These are phyloP conservation scores for Curvularia eragrostidis DNA, from an alignment of 2,329 filamentous ascomycete species.

Conservation along the genomic window DNA sequence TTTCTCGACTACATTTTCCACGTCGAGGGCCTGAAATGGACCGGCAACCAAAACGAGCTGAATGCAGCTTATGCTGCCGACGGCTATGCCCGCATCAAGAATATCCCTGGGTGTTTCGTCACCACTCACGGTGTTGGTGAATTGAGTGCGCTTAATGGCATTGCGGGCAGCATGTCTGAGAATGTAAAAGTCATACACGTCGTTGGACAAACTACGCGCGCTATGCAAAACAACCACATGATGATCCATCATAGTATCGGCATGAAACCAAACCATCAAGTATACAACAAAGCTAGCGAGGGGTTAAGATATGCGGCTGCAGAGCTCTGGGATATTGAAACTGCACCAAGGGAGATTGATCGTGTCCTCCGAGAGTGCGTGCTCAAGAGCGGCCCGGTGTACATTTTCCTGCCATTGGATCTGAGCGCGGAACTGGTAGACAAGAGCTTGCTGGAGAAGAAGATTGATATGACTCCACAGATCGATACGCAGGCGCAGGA, in stretches of 20 bases:
- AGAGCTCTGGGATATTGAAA: conserved; percentile 50
- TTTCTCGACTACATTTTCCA: conserved; percentile 54
- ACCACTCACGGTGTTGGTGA: conserved; percentile 68
- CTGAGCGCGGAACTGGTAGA: conserved; percentile 49
- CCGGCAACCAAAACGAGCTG: conserved; percentile 65
- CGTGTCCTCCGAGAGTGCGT: conserved; percentile 54
- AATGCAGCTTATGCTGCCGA: conserved; percentile 66
- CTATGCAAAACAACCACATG: conserved; percentile 52
- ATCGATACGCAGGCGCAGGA: conserved; percentile 36
- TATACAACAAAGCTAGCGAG: conserved; percentile 51
- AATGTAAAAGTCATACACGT: conserved; percentile 55
- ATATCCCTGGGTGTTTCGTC: conserved; percentile 57
- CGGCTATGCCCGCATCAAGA: conserved; percentile 64
- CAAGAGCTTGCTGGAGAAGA: conserved; percentile 43
- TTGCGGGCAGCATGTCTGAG: conserved; percentile 54
- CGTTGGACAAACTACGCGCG: conserved; percentile 53
- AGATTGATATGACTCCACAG: conserved; percentile 45
- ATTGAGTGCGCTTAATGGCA: conserved; percentile 54
- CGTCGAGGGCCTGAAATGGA: conserved; percentile 51
- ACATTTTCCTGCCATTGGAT: conserved; percentile 55
- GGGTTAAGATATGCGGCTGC: conserved; percentile 50
- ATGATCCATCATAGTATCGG: conserved; percentile 58
- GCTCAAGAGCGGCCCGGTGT: conserved; percentile 52
- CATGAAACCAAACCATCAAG: conserved; percentile 50
- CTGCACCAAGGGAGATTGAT: conserved; percentile 53